A percentile compares a stretch with the other conserved stretches of the same genome.
Evolutionary conservation across 2,329 filamentous ascomycete genomes (phyloP).

Genomic region (Hypoxylon sp.): DNA sequence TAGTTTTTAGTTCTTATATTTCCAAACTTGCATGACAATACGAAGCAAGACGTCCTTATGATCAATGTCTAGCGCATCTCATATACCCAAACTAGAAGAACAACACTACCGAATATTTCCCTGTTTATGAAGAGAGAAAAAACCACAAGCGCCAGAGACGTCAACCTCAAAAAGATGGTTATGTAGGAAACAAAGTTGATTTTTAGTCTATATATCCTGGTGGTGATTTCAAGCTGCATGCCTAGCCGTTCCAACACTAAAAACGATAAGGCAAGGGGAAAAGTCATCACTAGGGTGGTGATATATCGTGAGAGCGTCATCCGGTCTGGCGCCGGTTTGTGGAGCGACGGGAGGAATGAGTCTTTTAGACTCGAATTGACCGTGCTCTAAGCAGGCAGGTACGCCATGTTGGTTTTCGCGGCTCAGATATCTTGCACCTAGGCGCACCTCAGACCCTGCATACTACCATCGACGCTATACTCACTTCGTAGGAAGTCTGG

Average conservation of each 20-base stretch:
- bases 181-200: too few relatives aligned
- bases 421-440: conserved; percentile 18
- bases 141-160: conserved; percentile 27
- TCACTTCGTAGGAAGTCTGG: conserved; percentile 25
- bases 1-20: too few relatives aligned
- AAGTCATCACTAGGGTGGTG: conserved; percentile 12
- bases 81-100: too few relatives aligned
- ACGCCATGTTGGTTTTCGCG: too few relatives aligned
- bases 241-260: conserved; percentile 22
- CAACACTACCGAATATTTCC: too few relatives aligned
- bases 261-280: conserved; percentile 20
- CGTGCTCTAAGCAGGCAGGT: conserved; percentile 21
- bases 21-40: too few relatives aligned
- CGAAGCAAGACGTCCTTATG: too few relatives aligned
- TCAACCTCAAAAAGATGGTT: conserved; percentile 20
- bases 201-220: too few relatives aligned
- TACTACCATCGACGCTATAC: conserved; percentile 36
- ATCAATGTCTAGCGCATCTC: too few relatives aligned
- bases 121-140: too few relatives aligned
- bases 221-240: conserved; percentile 35
- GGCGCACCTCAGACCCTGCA: background rate
- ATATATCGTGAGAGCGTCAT: conserved; percentile 33
- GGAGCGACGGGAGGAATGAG: conserved; percentile 27
- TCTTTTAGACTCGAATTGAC: conserved; percentile 13
- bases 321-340: conserved; percentile 34